phyloP scores from a whole-genome alignment of 148 eudicot genomes.

The Nyssa sinensis region DNA sequence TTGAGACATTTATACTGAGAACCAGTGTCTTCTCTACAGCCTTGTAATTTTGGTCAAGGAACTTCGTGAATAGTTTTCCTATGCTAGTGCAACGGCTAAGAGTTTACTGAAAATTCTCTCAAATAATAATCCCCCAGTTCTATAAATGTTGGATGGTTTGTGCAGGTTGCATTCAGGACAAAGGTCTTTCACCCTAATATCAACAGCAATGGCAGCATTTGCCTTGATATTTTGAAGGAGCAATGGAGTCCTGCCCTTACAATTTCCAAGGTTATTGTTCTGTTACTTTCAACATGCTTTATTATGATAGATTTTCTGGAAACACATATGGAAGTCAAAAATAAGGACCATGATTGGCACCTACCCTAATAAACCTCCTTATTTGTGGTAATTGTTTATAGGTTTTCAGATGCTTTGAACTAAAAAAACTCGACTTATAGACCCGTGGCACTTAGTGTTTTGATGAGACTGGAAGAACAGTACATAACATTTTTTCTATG shows the following conservation, averaged over 20 bases:
- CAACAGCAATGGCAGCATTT: constrained; percentile 48
- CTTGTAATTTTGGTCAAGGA: neutral
- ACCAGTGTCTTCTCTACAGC: neutral
- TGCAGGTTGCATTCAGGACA: constrained; percentile 42
- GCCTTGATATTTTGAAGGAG: constrained; percentile 54
- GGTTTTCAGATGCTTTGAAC: too few relatives aligned
- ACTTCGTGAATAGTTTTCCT: neutral
- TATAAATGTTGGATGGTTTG: neutral
- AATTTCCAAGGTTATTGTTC: constrained; percentile 41
- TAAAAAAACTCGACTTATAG: too few relatives aligned
- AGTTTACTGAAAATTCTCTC: neutral
- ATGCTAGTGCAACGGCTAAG: neutral
- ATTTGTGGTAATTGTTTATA: neutral
- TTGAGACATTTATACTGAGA: neutral
- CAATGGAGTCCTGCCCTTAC: constrained; percentile 52
- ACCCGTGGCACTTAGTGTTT: neutral
- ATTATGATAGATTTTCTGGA: neutral
- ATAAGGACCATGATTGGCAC: neutral
- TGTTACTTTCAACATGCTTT: neutral
- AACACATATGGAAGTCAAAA: neutral
- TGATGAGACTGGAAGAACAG: too few relatives aligned
- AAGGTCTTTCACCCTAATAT: constrained; percentile 50
- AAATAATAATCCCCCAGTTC: neutral
- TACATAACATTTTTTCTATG: too few relatives aligned
- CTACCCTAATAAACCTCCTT: neutral